These are phyloP conservation scores for Xerophyta viscosa DNA, from an alignment of 106 monocot species.

Conservation along the genomic window DNA sequence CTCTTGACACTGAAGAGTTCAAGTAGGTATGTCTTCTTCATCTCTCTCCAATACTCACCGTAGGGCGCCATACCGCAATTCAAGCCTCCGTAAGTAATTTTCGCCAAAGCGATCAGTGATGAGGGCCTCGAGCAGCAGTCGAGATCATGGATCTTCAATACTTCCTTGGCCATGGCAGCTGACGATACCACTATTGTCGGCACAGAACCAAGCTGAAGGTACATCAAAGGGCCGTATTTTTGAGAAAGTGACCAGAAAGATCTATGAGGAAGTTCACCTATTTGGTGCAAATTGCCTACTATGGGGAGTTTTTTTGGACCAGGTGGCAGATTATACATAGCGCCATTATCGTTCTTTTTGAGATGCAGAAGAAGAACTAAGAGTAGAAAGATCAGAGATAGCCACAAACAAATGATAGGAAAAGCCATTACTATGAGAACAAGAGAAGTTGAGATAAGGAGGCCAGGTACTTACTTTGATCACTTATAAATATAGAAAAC, in stretches of 20 bases:
- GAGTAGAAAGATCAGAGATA: too few species aligned
- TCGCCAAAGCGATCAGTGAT: neutral
- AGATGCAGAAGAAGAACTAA: too few species aligned
- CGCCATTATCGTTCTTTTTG: too few species aligned
- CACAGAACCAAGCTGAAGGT: neutral
- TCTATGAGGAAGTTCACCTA: neutral
- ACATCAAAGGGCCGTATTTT: conserved; percentile 1
- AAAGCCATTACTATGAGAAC: too few species aligned
- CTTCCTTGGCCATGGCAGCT: neutral
- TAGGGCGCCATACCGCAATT: neutral
- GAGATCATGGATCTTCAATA: conserved; percentile 1
- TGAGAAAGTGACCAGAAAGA: neutral
- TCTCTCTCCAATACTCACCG: conserved; percentile 4
- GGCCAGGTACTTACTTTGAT: too few species aligned
- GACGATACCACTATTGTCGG: neutral
- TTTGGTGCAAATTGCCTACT: neutral
- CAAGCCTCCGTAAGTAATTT: neutral
- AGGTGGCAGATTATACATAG: neutral
- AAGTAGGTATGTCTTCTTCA: neutral
- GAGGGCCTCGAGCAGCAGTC: neutral
- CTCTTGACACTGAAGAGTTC: conserved; percentile 1
- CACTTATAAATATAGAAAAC: too few species aligned
- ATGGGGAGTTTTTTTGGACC: neutral
- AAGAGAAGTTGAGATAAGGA: too few species aligned
- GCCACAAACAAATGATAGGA: too few species aligned